A percentile compares a stretch with the other conserved stretches of the same genome.
These are phyloP conservation scores for Phytophthora rubi DNA, from an alignment of 352 stramenopile species.

Conservation along the genomic window DNA sequence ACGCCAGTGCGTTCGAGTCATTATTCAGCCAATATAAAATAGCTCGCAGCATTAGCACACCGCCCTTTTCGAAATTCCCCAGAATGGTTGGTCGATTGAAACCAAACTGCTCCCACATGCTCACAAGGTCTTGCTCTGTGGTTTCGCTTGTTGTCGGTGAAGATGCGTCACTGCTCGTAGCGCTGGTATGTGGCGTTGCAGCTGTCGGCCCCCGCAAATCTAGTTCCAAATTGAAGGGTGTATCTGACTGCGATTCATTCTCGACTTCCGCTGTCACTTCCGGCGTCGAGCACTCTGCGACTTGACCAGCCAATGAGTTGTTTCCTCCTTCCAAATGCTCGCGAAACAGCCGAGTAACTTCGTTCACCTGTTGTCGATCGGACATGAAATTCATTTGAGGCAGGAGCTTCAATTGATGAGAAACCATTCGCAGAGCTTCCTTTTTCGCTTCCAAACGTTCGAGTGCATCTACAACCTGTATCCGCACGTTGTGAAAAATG, in stretches of 20 bases:
- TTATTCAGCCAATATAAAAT: slow-evolving; percentile 75
- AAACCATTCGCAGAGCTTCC: slow-evolving; percentile 60
- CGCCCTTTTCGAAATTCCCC: slow-evolving; percentile 82
- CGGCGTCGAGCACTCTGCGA: slow-evolving; percentile 13
- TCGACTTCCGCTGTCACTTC: slow-evolving; percentile 13
- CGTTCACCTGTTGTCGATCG: slow-evolving; percentile 67
- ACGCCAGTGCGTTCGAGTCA: slow-evolving; percentile 47
- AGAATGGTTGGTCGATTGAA: slow-evolving; percentile 72
- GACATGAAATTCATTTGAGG: slow-evolving; percentile 72
- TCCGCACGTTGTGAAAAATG: slow-evolving; percentile 78
- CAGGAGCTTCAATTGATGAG: slow-evolving; percentile 74
- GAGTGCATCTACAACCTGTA: slow-evolving; percentile 68
- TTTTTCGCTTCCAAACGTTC: slow-evolving; percentile 74
- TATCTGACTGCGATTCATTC: slow-evolving; percentile 9
- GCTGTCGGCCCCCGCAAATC: slow-evolving; percentile 16
- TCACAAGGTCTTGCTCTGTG: slow-evolving; percentile 43
- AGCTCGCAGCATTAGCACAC: slow-evolving; percentile 68
- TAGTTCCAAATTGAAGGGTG: slow-evolving; percentile 19
- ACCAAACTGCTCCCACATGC: slow-evolving; percentile 78
- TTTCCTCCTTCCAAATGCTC: slow-evolving; percentile 41
- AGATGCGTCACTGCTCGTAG: slow-evolving; percentile 22
- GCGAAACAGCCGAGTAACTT: slow-evolving; percentile 66
- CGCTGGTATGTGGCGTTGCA: slow-evolving; percentile 19
- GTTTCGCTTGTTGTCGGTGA: slow-evolving; percentile 23
- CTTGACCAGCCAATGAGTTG: slow-evolving; percentile 3